Evolutionary conservation across 805 yeast genomes (phyloP).

Genomic region (Metschnikowia arizonensis): DNA sequence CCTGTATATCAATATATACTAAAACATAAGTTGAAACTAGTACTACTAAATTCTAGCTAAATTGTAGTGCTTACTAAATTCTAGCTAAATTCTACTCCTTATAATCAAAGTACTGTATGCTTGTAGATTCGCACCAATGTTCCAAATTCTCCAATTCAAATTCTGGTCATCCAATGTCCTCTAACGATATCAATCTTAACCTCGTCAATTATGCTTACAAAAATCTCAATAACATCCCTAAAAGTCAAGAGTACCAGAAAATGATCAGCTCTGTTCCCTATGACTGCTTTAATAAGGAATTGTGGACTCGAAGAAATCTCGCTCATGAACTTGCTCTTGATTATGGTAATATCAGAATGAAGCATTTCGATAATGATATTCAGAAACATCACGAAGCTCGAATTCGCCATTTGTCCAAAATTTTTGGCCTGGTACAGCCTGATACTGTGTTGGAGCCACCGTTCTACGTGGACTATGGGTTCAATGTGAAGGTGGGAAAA

Average conservation of each 20-base stretch:
- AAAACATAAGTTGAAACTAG: too few species aligned
- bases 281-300: slow-evolving; percentile 28
- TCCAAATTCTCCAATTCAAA: too few species aligned
- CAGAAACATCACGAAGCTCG: slow-evolving; percentile 35
- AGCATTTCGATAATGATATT: slow-evolving; percentile 27
- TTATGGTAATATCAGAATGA: slow-evolving; percentile 30
- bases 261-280: slow-evolving; percentile 54
- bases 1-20: too few species aligned
- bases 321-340: slow-evolving; percentile 36
- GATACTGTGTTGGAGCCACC: slow-evolving; percentile 53
- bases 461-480: slow-evolving; percentile 62
- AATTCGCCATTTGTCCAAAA: slow-evolving; percentile 26
- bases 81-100: too few species aligned
- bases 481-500: slow-evolving; percentile 54
- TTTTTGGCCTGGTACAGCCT: slow-evolving; percentile 49
- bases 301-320: slow-evolving; percentile 26
- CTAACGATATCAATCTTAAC: slow-evolving; percentile 25
- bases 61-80: too few species aligned
- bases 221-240: slow-evolving; percentile 32
- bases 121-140: too few species aligned
- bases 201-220: slow-evolving; percentile 33
- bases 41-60: too few species aligned
- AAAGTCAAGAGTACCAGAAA: slow-evolving; percentile 45
- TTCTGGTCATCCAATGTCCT: background rate
- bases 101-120: too few species aligned